Percentiles rank a stretch among this genome's conserved stretches.
These are phyloP conservation scores for Fragaria nilgerrensis DNA, from an alignment of 306 rosid species.

Conservation along the genomic window DNA sequence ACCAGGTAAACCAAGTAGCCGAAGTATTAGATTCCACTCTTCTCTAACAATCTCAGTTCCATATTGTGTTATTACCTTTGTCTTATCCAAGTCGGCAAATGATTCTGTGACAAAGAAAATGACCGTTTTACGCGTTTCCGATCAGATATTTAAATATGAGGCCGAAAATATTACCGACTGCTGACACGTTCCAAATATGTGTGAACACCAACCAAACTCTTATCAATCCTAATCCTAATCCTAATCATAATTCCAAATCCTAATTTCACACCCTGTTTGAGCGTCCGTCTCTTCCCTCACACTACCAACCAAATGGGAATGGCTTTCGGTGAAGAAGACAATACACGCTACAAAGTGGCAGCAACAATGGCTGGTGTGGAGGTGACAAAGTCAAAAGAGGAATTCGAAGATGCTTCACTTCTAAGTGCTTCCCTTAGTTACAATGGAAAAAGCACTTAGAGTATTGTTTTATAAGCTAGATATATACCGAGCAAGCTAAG, in stretches of 20 bases:
- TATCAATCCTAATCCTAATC: not conserved
- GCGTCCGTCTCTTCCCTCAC: not conserved
- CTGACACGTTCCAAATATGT: not conserved
- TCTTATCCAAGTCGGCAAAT: not conserved
- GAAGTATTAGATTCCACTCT: not conserved
- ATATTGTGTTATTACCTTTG: not conserved
- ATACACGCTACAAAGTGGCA: too few relatives aligned
- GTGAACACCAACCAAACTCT: not conserved
- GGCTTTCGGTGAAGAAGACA: slow-evolving; percentile 27
- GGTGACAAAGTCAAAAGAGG: slow-evolving; percentile 28
- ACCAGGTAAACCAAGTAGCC: not conserved
- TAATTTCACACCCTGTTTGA: not conserved
- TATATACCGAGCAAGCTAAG: not conserved
- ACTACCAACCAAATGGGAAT: slow-evolving; percentile 30
- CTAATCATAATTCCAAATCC: not conserved
- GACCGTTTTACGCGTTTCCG: slow-evolving; percentile 1
- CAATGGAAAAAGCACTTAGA: not conserved
- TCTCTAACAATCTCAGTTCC: not conserved
- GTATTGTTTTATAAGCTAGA: not conserved
- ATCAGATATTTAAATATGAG: not conserved
- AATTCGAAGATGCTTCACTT: slow-evolving; percentile 13
- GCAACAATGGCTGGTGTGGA: slow-evolving; percentile 33
- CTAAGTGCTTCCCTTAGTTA: slow-evolving; percentile 2
- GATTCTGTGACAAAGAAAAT: not conserved
- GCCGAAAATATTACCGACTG: not conserved